phyloP scores from a whole-genome alignment of 116 monocot genomes.

The Thalassia testudinum region DNA sequence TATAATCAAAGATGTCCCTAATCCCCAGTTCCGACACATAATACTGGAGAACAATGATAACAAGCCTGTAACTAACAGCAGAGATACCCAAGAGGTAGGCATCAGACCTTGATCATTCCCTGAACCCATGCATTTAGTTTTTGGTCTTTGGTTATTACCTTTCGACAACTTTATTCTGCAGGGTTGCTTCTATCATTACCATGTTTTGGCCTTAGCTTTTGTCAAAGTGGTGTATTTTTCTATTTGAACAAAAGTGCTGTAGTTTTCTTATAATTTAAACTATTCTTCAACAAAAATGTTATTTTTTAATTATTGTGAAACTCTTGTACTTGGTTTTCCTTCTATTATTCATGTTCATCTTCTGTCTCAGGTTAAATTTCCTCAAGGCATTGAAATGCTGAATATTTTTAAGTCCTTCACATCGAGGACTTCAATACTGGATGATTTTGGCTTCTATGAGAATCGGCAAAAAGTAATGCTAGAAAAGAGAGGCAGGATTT shows the following conservation, averaged over 20 bases:
- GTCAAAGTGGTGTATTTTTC: too few relatives aligned
- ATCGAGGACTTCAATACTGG: constrained; percentile 67
- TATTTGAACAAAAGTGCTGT: too few relatives aligned
- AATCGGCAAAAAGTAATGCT: too few relatives aligned
- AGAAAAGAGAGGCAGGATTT: constrained; percentile 32
- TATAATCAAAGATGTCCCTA: constrained; percentile 72
- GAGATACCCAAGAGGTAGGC: constrained; percentile 84
- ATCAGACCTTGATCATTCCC: neutral
- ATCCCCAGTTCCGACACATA: constrained; percentile 70
- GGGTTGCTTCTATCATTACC: too few relatives aligned
- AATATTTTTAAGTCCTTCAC: constrained; percentile 45
- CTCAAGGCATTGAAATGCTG: constrained; percentile 58
- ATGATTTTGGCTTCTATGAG: constrained; percentile 70
- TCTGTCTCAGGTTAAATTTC: constrained; percentile 76
- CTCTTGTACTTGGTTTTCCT: too few relatives aligned
- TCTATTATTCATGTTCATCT: too few relatives aligned
- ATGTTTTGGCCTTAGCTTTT: constrained; percentile 4
- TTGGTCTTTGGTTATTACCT: too few relatives aligned
- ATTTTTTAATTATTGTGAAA: too few relatives aligned
- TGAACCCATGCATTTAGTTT: neutral
- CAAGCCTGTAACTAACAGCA: too few relatives aligned
- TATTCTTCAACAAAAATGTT: too few relatives aligned
- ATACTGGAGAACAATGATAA: constrained; percentile 72
- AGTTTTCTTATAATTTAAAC: too few relatives aligned
- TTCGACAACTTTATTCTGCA: neutral